Evolutionary conservation across 1,139 yeast genomes (phyloP).

Genomic region (Nematodospora anomalae): DNA sequence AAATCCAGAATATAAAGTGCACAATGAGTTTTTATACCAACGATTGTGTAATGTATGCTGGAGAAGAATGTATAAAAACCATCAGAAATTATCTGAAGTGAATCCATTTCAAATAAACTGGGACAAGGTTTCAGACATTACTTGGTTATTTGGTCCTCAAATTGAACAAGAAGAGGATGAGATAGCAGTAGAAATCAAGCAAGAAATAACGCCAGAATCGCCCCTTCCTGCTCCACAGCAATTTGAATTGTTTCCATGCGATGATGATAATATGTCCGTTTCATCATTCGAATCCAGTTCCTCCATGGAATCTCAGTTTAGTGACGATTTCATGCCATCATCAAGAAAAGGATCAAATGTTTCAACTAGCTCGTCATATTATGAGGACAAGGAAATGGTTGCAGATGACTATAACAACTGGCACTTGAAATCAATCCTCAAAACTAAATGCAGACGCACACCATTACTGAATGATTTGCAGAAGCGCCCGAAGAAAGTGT

Average conservation of each 20-base stretch:
- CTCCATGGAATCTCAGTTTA: conserved; percentile 5
- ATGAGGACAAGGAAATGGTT: conserved; percentile 4
- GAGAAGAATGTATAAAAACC: conserved; percentile 42
- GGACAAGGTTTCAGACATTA: conserved; percentile 45
- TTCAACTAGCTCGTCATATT: conserved; percentile 10
- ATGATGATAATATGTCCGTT: conserved; percentile 10
- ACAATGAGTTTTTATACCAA: conserved; percentile 16
- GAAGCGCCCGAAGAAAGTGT: conserved; percentile 26
- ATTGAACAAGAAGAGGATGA: conserved; percentile 14
- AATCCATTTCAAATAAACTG: conserved; percentile 43
- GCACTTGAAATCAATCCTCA: conserved; percentile 18
- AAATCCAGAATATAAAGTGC: conserved; percentile 18
- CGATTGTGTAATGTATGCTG: conserved; percentile 42
- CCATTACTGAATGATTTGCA: neutral
- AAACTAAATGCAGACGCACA: conserved; percentile 5
- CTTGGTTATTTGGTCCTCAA: conserved; percentile 50
- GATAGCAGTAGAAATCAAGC: neutral
- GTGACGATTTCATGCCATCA: conserved; percentile 7
- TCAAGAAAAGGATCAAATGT: conserved; percentile 10
- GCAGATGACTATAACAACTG: conserved; percentile 12
- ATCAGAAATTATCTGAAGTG: conserved; percentile 27
- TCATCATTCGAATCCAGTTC: conserved; percentile 11
- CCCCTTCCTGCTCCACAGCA: neutral
- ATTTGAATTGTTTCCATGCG: neutral
- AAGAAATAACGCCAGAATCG: neutral